Evolutionary conservation across 1,284 basidiomycete species (phyloP), one percentile per base, ranked within the genome.

Genomic region (Melampsora occidentalis): DNA sequence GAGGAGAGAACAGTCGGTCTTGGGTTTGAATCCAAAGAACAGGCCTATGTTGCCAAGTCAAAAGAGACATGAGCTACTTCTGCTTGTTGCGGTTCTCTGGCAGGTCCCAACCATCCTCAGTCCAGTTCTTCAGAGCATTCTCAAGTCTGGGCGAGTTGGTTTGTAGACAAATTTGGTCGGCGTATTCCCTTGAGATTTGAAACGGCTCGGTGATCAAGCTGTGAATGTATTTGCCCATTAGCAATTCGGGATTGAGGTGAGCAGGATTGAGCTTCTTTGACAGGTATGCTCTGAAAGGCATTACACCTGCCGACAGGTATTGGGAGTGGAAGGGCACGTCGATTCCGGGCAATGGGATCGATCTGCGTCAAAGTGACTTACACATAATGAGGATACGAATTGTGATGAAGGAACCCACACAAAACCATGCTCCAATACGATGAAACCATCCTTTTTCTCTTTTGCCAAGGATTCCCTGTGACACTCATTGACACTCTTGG

Each of bases 21-120:
- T 98, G 96, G 0, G 96, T 99, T 85, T 98, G 92, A 82, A 99
- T 99, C 96, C 96, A 98, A 76, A 94, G 90, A 33, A 99, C n/a
- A n/a, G n/a, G n/a, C 2, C 94, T 95, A 69, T 4, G 22, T 14
- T 20, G n/a, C 35, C 6, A 62, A 63, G 35, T 35, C 35, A 35
- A 4, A 53, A 53, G 18, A 53, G 22, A 53, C 18, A 12, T 53
- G 51, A 20, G 22, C 51, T 12, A 53, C 35, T 35, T 35, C 35
- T 9, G 88, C 81, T 91, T 91, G 85, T 97, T 94, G 70, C 93
- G 90, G 80, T 94, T 91, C 76, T 90, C 90, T 18, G 87, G 82
- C 33, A 88, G 86, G 59, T 85, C 91, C 96, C 97, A 99, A 78
- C 88, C 87, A 78, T 98, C 96, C 79, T 90, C 87, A 76, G 97